A percentile compares a stretch with the other conserved stretches of the same genome.
Conservation (phyloP, 768 basidiomycete genomes). For the Chlorophyllum brunneum region DNA sequence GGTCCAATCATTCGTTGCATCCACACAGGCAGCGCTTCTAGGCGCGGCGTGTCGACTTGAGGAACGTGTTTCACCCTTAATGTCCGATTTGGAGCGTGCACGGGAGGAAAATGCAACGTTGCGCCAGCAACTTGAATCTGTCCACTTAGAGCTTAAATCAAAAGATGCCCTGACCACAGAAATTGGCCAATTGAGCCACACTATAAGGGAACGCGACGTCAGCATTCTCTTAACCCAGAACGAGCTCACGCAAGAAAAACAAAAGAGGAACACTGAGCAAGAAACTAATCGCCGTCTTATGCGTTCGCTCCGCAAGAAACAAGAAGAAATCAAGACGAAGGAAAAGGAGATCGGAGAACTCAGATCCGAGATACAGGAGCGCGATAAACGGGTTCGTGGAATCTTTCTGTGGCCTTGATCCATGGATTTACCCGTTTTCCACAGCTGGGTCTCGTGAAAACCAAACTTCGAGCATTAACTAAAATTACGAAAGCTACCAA, state of each 20-base stretch:
- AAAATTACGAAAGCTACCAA: not conserved
- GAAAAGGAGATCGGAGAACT: constrained; percentile 2
- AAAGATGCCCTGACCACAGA: constrained; percentile 2
- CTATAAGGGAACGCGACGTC: not conserved
- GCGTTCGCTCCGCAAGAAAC: constrained; percentile 11
- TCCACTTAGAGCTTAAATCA: constrained; percentile 1
- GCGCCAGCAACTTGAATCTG: not conserved
- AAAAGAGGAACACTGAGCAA: constrained; percentile 4
- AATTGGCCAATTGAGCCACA: not conserved
- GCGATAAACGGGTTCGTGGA: constrained; percentile 8
- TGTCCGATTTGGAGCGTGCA: not conserved
- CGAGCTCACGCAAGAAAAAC: constrained; percentile 3
- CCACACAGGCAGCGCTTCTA: not conserved
- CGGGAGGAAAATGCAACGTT: constrained; percentile 5
- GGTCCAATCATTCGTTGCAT: not conserved
- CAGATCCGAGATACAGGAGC: constrained; percentile 2
- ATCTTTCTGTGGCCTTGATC: not conserved
- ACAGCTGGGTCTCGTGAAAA: constrained; percentile 1
- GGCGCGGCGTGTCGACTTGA: constrained; percentile 6
- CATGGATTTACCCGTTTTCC: not conserved
- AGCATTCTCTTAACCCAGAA: not conserved
- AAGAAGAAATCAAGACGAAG: constrained; percentile 2
- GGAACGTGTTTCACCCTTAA: constrained; percentile 7
- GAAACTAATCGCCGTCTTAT: constrained; percentile 10
- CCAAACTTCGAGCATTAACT: constrained; percentile 4